Conservation (phyloP, 805 yeast genomes). For the Candida endomychidarum region DNA sequence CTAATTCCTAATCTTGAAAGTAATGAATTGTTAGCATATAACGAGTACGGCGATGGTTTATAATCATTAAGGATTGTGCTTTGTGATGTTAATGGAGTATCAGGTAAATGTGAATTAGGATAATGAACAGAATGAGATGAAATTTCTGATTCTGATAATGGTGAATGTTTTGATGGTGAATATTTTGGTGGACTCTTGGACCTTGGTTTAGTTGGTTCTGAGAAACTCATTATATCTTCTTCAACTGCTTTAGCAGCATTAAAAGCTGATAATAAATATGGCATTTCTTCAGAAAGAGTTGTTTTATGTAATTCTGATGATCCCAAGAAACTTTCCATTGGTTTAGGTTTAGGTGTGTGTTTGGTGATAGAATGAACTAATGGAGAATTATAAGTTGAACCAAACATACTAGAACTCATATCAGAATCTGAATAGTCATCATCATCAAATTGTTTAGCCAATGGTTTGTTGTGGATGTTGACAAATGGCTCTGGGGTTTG, state of each 20-base stretch:
- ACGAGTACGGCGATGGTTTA: slow-evolving; percentile 27
- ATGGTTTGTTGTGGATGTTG: slow-evolving; percentile 3
- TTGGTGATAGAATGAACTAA: slow-evolving; percentile 42
- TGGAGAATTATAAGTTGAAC: slow-evolving; percentile 28
- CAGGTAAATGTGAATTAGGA: slow-evolving; percentile 28
- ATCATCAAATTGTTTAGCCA: slow-evolving; percentile 10
- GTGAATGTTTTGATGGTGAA: slow-evolving; percentile 4
- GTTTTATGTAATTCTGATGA: slow-evolving; percentile 47
- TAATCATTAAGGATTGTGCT: slow-evolving; percentile 26
- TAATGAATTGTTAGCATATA: slow-evolving; percentile 31
- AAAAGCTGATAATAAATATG: slow-evolving; percentile 65
- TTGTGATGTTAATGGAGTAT: slow-evolving; percentile 33
- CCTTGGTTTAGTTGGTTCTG: slow-evolving; percentile 18
- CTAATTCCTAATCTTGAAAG: slow-evolving; percentile 39
- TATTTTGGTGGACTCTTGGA: slow-evolving; percentile 1
- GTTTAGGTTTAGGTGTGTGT: slow-evolving; percentile 10
- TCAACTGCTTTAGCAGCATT: slow-evolving; percentile 60
- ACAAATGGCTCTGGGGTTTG: slow-evolving; percentile 8
- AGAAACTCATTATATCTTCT: slow-evolving; percentile 40
- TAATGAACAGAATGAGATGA: slow-evolving; percentile 13
- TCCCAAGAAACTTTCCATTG: slow-evolving; percentile 3
- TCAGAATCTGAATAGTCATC: slow-evolving; percentile 28
- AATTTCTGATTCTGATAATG: slow-evolving; percentile 5
- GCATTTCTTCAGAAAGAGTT: slow-evolving; percentile 62
- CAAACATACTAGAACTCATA: slow-evolving; percentile 19